Base-by-base conservation (phyloP, 306 rosid species). In the Gleditsia sinensis region DNA sequence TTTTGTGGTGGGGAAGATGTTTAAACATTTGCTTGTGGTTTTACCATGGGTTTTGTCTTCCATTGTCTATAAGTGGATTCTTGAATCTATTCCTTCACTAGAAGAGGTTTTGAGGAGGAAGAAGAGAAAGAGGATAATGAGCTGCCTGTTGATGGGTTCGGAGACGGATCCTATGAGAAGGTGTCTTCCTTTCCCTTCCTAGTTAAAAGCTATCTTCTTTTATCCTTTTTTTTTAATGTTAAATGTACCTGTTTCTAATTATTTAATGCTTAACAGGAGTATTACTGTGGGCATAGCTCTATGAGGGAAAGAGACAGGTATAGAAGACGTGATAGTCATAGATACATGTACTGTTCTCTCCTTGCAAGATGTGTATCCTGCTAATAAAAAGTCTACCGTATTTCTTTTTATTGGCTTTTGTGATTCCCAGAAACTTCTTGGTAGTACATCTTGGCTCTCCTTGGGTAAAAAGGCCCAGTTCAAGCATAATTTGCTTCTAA, bases 91-190 rank as follows among this genome's bases (percentile, higher is more conserved):
- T 69, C 87, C 70, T 66, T 73, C 85, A 7, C 72, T 91, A 68
- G 96, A 92, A 72, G 89, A 32, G 98, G 89, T 82, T 93, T 91
- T 82, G 98, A 93, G 83, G 98, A 93, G 77, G 11, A 37, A 37
- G 43, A 37, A 37, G 43, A 37, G 11, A 93, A 89, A 75, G 98
- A 89, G 77, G 98, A 91, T 59, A 85, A 76, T 50, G 96, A 87
- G 20, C 90, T 87, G 53, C 89, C 86, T 76, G 87, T 37, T 78
- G 97, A 87, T 34, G 87, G 76, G 60, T 10, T 83, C 12, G 95
- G 87, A 68, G 96, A 91, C 69, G 93, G 79, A 45, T 78, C 69
- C 48, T 83, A 85, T 46, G 97, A 86, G 50, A 89, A 89, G 91
- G 94, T 91, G 28, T 42, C 3, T n/a, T 75, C 51, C 51, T n/a